A percentile compares a stretch with the other conserved stretches of the same genome.
Conservation (phyloP, 2,329 filamentous ascomycete species). For the Colletotrichum sp. region DNA sequence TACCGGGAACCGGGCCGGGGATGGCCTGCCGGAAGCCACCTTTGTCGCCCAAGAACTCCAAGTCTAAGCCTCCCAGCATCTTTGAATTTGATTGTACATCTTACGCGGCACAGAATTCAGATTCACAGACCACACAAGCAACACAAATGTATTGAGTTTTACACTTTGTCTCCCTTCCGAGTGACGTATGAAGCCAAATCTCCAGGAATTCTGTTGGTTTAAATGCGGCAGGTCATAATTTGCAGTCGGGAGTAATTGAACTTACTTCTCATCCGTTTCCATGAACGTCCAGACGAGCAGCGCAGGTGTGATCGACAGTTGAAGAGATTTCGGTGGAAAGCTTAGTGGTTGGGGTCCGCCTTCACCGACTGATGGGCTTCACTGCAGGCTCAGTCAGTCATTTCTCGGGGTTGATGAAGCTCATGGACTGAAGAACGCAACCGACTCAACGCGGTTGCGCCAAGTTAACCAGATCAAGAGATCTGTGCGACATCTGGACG, state of each 20-base stretch:
- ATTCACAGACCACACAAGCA: background rate
- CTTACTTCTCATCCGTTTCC: background rate
- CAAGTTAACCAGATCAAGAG: background rate
- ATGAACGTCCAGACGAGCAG: background rate
- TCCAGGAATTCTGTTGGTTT: background rate
- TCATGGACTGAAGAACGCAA: background rate
- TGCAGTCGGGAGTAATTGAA: background rate
- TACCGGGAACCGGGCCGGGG: background rate
- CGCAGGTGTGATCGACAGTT: background rate
- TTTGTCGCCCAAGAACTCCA: background rate
- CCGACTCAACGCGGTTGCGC: background rate
- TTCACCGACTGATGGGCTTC: background rate
- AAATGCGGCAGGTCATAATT: background rate
- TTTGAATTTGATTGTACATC: background rate
- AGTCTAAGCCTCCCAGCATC: background rate
- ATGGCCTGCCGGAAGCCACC: background rate
- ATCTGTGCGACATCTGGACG: background rate
- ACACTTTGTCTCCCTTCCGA: background rate
- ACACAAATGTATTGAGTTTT: accelerated
- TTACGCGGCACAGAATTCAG: accelerated
- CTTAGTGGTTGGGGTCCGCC: too few relatives aligned
- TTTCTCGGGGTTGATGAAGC: background rate
- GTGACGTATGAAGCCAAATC: background rate
- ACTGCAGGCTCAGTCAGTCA: background rate
- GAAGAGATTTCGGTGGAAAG: too few relatives aligned